Evolutionary conservation across 1,139 yeast species (phyloP).

Genomic region (Kodamaea arcana): DNA sequence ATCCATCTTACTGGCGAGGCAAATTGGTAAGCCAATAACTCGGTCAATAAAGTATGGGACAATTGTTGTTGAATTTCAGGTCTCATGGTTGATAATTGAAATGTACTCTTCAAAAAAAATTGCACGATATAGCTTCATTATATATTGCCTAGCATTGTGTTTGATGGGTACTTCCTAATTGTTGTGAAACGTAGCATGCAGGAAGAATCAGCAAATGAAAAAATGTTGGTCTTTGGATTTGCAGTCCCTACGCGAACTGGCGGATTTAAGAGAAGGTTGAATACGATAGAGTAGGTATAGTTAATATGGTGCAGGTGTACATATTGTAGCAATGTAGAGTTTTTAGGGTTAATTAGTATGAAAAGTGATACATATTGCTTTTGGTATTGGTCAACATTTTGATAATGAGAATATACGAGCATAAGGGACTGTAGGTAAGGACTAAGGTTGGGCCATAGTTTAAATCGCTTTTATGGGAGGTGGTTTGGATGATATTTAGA

Average conservation of each 20-base stretch:
- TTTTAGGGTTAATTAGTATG: no score
- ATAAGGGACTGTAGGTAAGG: no score
- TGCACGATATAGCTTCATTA: slow-evolving; percentile 2
- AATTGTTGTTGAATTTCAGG: slow-evolving; percentile 98
- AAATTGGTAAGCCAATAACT: slow-evolving; percentile 94
- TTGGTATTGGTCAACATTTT: no score
- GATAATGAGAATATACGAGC: no score
- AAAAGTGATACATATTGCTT: no score
- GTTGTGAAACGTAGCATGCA: slow-evolving; percentile 2
- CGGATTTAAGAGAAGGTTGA: no score
- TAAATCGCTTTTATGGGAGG: no score
- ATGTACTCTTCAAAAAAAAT: neutral
- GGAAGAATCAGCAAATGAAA: neutral
- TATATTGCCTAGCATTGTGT: slow-evolving; percentile 1
- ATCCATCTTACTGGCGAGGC: slow-evolving; percentile 99
- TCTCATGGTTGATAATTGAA: slow-evolving; percentile 51
- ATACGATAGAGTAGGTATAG: no score
- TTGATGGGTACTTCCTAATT: slow-evolving; percentile 3
- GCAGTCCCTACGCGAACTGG: neutral
- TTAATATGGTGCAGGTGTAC: no score
- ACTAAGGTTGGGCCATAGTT: no score
- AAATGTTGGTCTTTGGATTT: neutral
- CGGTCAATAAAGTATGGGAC: slow-evolving; percentile 90
- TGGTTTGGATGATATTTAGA: no score
- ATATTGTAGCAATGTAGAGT: no score